Conservation (phyloP, 148 eudicot species). For the Camellia japonica region DNA sequence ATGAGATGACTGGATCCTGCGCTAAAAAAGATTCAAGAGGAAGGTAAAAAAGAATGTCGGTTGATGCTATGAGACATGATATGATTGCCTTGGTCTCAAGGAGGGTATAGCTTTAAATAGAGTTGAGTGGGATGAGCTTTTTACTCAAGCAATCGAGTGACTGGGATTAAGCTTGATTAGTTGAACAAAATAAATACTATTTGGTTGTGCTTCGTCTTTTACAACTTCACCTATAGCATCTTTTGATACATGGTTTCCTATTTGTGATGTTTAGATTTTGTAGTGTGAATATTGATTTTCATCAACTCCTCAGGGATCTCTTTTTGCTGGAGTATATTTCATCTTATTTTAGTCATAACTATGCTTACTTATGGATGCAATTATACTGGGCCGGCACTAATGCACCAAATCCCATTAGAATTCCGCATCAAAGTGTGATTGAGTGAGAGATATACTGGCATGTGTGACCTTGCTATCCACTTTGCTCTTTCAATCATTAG, state of each 20-base stretch:
- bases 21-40: neutral
- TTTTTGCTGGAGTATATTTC: neutral
- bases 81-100: neutral
- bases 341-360: neutral
- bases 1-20: neutral
- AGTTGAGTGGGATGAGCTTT: neutral
- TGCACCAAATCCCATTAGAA: neutral
- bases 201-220: no score
- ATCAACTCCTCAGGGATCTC: neutral
- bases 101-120: neutral
- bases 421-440: neutral
- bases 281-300: neutral
- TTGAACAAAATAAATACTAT: no score
- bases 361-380: neutral
- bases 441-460: neutral
- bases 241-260: neutral
- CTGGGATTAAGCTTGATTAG: no score
- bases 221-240: no score
- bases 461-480: neutral
- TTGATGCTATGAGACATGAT: neutral
- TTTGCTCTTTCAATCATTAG: neutral
- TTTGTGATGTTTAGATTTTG: neutral
- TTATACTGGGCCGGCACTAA: neutral
- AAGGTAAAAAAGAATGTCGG: neutral
- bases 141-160: no score